Evolutionary conservation across 805 yeast species (phyloP).

Genomic region (Clavispora asparagi): DNA sequence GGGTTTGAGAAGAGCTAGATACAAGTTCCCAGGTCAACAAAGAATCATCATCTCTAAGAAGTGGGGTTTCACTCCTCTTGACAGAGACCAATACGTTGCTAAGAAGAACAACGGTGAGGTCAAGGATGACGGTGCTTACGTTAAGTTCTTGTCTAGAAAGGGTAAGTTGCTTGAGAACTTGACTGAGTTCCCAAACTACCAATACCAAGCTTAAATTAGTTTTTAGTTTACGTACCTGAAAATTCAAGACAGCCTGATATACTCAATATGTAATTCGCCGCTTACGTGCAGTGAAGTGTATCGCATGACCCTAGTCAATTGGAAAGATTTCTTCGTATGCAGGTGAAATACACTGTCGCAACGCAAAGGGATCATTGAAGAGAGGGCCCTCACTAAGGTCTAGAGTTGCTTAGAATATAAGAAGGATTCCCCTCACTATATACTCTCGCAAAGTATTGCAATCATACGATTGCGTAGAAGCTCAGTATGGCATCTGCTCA

Average conservation of each 20-base stretch:
- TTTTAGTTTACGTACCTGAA: constrained; percentile 1
- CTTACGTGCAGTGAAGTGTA: no score
- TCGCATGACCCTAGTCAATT: no score
- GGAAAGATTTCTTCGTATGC: no score
- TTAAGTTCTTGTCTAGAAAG: constrained; percentile 94
- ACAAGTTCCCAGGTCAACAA: constrained; percentile 99
- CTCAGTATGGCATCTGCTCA: no score
- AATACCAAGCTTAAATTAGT: constrained; percentile 40
- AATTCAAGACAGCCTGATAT: not conserved
- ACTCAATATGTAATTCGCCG: not conserved
- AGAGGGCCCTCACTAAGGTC: no score
- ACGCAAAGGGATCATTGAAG: no score
- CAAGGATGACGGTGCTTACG: constrained; percentile 99
- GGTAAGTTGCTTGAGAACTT: constrained; percentile 93
- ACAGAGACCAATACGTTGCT: constrained; percentile 94
- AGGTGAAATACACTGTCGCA: no score
- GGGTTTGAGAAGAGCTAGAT: constrained; percentile 99
- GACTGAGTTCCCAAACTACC: constrained; percentile 88
- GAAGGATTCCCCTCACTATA: no score
- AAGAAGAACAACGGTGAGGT: constrained; percentile 97
- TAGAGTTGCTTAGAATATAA: no score
- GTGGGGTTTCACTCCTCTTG: constrained; percentile 99
- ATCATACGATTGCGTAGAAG: no score
- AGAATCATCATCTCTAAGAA: constrained; percentile 98
- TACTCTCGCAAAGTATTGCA: no score